Base-by-base conservation (phyloP, 495 filamentous ascomycete species). In the Penicillium manginii region DNA sequence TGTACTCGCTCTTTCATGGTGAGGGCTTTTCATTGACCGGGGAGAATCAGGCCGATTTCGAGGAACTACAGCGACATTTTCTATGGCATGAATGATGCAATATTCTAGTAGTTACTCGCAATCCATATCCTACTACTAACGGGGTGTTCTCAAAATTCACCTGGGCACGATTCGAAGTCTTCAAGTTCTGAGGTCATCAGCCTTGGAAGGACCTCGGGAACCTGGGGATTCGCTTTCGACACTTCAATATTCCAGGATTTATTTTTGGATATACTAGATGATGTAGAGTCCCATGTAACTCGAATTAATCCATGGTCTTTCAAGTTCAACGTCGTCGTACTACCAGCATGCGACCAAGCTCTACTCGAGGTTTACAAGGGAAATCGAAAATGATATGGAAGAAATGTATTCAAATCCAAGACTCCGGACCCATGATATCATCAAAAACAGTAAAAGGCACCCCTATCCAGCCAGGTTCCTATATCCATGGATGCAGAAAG, bases 351-450 rank as follows among this genome's bases (percentile, higher is more conserved):
- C 26, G 6, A 29, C 26, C 26, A 29, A 39, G 35, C 15, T n/a
- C 35, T 39, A 39, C 35, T 39, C 15, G 10, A 47, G 21, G 43
- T 31, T 49, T 49, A 31, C 11, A 9, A 7, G 22, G 17, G 19
- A n/a, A 15, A 6, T 55, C 2, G 32, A 54, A 26, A 35, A 9
- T 47, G 43, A 57, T 31, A 40, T 18, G 15, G 45, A 45, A 60
- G 15, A 58, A 57, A 58, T 64, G 53, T 43, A 58, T 64, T 58
- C 50, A 63, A 61, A 61, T 54, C 53, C 63, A 56, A 19, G n/a
- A 67, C 64, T 61, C 64, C 66, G 15, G 33, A 48, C 63, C 66
- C 63, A 67, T 69, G 66, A 69, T 69, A 69, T 69, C 66, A 67
- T 67, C 58, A 51, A 55, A 68, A 69, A 47, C 35, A 66, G 40